Conservation (phyloP, 148 eudicot genomes). For the Rhododendron ovatum region DNA sequence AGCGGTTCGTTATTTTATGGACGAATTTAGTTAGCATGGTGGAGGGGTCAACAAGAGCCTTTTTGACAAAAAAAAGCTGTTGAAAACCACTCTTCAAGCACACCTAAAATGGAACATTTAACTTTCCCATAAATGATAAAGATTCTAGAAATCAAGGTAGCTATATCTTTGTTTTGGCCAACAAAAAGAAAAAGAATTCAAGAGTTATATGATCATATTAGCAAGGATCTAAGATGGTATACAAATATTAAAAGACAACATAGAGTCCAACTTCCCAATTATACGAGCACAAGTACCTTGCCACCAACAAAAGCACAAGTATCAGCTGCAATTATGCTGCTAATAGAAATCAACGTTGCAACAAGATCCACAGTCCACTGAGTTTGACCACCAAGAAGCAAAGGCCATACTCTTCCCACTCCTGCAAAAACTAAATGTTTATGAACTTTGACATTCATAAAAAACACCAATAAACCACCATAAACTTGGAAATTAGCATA, state of each 20-base stretch:
- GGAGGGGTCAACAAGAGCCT: neutral
- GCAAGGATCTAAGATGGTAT: neutral
- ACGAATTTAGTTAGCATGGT: neutral
- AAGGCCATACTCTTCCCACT: slow-evolving; percentile 74
- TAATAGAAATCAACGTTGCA: slow-evolving; percentile 68
- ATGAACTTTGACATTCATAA: neutral
- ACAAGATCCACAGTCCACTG: slow-evolving; percentile 99
- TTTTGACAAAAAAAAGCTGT: neutral
- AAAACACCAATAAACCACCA: neutral
- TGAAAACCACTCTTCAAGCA: neutral
- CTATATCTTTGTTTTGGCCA: neutral
- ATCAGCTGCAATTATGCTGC: slow-evolving; percentile 97
- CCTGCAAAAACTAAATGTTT: slow-evolving; percentile 35
- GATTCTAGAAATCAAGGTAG: neutral
- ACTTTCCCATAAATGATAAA: neutral
- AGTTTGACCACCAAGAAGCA: slow-evolving; percentile 82
- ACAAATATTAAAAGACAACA: neutral
- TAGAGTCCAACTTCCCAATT: neutral
- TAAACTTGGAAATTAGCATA: neutral
- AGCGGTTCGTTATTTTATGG: neutral
- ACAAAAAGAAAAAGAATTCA: neutral
- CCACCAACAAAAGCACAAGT: slow-evolving; percentile 93
- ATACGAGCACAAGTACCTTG: slow-evolving; percentile 49
- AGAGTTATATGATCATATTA: neutral
- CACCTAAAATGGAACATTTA: neutral